A percentile compares a stretch with the other conserved stretches of the same genome.
These are phyloP conservation scores for Capsicum chinense DNA, from an alignment of 257 asterid genomes.

Conservation along the genomic window DNA sequence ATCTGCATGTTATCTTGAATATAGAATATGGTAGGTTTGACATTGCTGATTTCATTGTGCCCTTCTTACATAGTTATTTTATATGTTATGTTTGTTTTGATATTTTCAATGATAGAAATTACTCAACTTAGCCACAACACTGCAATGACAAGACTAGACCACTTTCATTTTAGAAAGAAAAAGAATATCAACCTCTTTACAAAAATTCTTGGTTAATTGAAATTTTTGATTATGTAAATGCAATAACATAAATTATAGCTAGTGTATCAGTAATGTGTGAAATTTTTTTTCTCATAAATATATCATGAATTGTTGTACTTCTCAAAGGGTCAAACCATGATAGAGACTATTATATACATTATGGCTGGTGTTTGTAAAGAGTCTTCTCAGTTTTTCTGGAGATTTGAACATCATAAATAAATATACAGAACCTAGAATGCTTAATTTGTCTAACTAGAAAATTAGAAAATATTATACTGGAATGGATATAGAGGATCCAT, in stretches of 20 bases:
- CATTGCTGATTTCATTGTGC: no score
- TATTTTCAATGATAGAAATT: neutral
- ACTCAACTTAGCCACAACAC: neutral
- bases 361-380: neutral
- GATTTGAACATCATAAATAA: neutral
- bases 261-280: neutral
- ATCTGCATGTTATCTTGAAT: no score
- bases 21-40: no score
- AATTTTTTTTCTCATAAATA: neutral
- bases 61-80: no score
- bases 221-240: neutral
- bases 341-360: neutral
- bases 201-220: neutral
- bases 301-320: neutral
- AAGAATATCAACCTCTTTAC: neutral
- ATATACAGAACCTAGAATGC: neutral
- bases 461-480: neutral
- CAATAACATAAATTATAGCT: no score
- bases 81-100: no score
- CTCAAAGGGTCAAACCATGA: neutral
- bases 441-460: neutral
- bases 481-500: neutral
- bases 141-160: neutral
- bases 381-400: slow-evolving; percentile 2
- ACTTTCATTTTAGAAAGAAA: neutral